phyloP scores from a whole-genome alignment of 2,329 filamentous ascomycete species.

The Colletotrichum plurivorum region DNA sequence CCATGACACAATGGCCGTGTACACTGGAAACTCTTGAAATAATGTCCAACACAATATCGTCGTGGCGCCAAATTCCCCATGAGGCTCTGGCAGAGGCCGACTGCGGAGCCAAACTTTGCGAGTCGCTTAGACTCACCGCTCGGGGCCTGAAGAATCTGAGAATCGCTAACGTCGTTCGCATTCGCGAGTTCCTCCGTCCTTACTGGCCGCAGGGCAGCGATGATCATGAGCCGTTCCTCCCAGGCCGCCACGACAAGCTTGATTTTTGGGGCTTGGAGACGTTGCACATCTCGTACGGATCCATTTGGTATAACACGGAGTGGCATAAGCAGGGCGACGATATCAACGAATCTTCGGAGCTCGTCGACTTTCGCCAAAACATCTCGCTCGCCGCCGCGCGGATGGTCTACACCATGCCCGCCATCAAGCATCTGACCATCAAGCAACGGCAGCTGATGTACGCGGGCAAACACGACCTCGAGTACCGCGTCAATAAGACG shows the following conservation, averaged over 20 bases:
- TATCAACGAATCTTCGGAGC: constrained; percentile 42
- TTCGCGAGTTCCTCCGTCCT: constrained; percentile 41
- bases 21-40: constrained; percentile 41
- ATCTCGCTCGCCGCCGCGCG: constrained; percentile 43
- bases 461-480: constrained; percentile 43
- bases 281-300: constrained; percentile 41
- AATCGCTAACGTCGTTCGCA: constrained; percentile 41
- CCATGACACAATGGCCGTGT: constrained; percentile 40
- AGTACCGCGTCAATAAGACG: constrained; percentile 34
- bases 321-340: constrained; percentile 42
- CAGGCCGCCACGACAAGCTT: constrained; percentile 21
- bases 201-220: constrained; percentile 40
- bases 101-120: constrained; percentile 37
- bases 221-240: constrained; percentile 34
- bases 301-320: constrained; percentile 42
- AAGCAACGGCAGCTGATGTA: constrained; percentile 45
- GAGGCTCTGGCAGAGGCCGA: constrained; percentile 41
- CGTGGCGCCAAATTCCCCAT: constrained; percentile 44
- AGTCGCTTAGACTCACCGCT: constrained; percentile 35
- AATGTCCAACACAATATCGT: constrained; percentile 41
- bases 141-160: constrained; percentile 37
- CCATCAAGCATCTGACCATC: constrained; percentile 41
- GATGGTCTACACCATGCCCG: constrained; percentile 43
- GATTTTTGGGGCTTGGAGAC: constrained; percentile 37
- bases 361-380: constrained; percentile 42